These are phyloP conservation scores for Globisporangium acanthophoron DNA, from an alignment of 352 stramenopile species.

Conservation along the genomic window DNA sequence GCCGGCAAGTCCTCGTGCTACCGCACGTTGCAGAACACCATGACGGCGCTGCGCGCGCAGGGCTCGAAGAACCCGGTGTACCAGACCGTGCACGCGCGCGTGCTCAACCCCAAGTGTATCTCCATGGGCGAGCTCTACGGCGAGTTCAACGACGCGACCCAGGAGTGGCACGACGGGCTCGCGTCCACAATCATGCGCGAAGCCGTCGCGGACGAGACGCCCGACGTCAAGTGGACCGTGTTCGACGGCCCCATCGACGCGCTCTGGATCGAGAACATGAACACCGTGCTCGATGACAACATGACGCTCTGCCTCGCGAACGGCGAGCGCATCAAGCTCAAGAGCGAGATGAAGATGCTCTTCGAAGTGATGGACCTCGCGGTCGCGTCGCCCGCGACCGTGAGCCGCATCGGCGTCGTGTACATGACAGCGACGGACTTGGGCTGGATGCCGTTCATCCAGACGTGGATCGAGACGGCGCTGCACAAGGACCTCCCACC, in stretches of 20 bases:
- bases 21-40: constrained; percentile 76
- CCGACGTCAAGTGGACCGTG: constrained; percentile 85
- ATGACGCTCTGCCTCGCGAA: constrained; percentile 94
- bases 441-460: constrained; percentile 88
- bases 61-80: constrained; percentile 76
- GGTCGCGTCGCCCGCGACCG: constrained; percentile 88
- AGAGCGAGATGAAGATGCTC: constrained; percentile 90
- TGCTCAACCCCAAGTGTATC: constrained; percentile 88
- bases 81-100: constrained; percentile 54
- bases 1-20: constrained; percentile 88
- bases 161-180: constrained; percentile 85
- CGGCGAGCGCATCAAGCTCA: constrained; percentile 89
- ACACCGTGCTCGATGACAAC: constrained; percentile 94
- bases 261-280: constrained; percentile 97
- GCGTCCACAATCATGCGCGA: constrained; percentile 79
- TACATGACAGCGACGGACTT: constrained; percentile 84
- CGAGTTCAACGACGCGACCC: constrained; percentile 87
- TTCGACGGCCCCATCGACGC: constrained; percentile 94
- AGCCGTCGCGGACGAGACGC: constrained; percentile 56
- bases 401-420: constrained; percentile 72
- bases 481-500: constrained; percentile 37
- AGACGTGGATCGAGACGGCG: constrained; percentile 81
- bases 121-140: constrained; percentile 82
- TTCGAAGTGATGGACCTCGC: constrained; percentile 93
- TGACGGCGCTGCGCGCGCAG: constrained; percentile 71